Evolutionary conservation across 2,329 filamentous ascomycete species (phyloP), one percentile per base, ranked within the genome.

Genomic region (Sporothrix euskadiensis): DNA sequence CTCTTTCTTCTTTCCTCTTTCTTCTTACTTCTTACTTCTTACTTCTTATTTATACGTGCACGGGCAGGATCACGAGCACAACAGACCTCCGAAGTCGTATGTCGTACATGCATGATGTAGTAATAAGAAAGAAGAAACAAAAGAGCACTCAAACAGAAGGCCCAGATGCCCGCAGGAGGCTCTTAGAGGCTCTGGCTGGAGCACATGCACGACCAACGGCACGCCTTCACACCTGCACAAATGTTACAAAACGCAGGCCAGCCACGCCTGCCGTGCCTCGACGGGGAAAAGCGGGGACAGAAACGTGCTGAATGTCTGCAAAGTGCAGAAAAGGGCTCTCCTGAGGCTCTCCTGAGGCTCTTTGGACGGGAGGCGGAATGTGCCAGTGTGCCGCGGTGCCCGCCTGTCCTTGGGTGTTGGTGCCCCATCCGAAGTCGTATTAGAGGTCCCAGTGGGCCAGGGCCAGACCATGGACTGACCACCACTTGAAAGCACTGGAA

Each of bases 201-300:
- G 61, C 39, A 16, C 14, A 32, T 41, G 57, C 57, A 61, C 32
- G 14, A 49, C 44, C 44, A 44, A 44, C 41, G 12, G 35, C 41
- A 14, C 41, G 12, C 12, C 41, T 44, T 6, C 41, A 44, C 6
- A 44, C 12, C 41, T 44, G 41, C 41, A 44, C 41, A 9, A 44
- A 44, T 5, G 39, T 9, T 5, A 4, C 49, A 52, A 52, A 52
- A 9, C 6, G 30, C 66, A 19, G 30, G 47, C 44, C 47, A 69
- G n/a, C n/a, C 30, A 66, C 39, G 16, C 7, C 66, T 52, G 63
- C 63, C 63, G 41, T 68, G 63, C 22, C 30, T 69, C 47, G 30
- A 47, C 30, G 47, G 66, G 47, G 32, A 16, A 26, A n/a, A 68
- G 63, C 39, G 66, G 47, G 35, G 66, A 39, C n/a, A 12, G 6